Evolutionary conservation across 2,329 filamentous ascomycete genomes (phyloP), one percentile per base, ranked within the genome.

Genomic region (Colletotrichum plurivorum): DNA sequence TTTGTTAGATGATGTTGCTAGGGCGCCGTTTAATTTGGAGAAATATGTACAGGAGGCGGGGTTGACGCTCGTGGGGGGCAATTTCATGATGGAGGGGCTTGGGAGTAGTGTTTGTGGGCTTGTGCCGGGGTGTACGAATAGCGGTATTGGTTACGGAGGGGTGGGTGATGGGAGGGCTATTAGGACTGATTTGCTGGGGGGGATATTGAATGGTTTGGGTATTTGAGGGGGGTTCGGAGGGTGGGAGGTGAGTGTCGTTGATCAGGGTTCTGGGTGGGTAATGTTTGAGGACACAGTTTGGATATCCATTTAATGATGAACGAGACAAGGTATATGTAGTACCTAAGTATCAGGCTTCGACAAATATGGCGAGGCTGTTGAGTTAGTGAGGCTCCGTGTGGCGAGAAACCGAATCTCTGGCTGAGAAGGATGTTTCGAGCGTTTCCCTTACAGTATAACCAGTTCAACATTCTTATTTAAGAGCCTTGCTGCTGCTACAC

Each of bases 1-100:
- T 18, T 45, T 59, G 0, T 2, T 52, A 0, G 45, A 60, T 10
- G 57, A 60, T 13, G 46, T 60, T 6, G 57, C 36, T 3, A 18
- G 57, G 27, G 57, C 46, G 20, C 57, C 57, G 27, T 60, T 60
- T 2, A 4, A 60, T 27, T 0, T 60, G 27, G 18, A 6, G 5
- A 8, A 2, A 20, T 60, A 60, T 7, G 57, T 60, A 1, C 16
- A 8, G 2, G 7, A 60, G 46, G 57, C n/a, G 12, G 31, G 46
- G 7, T 31, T 60, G 46, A 13, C 22, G 31, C 46, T 60, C 9
- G 57, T 60, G 7, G 57, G 13, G 13, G 57, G 57, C 9, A 60
- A 60, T 4, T 60, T 60, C 1, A 43, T 51, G 45, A 60, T 18
- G 1, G 57, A 51, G 31, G 57, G 45, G 15, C 45, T 60, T 0